Evolutionary conservation across 768 basidiomycete species (phyloP).

Genomic region (Boletus vermiculosoides): DNA sequence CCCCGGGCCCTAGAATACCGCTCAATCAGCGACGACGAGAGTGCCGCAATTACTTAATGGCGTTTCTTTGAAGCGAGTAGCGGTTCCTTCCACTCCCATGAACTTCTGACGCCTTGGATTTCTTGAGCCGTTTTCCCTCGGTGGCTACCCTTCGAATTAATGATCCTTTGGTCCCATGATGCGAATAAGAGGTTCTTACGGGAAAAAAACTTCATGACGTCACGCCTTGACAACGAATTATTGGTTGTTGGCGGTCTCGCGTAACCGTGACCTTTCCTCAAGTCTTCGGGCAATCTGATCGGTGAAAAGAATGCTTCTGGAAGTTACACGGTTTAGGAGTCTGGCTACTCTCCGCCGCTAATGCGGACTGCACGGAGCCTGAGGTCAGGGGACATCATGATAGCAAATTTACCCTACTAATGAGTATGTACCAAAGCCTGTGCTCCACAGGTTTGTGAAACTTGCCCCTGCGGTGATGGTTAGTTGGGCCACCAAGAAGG

Average conservation of each 20-base stretch:
- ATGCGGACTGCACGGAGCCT: not conserved
- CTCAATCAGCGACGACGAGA: conserved; percentile 2
- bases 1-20: conserved; percentile 3
- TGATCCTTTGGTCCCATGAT: not conserved
- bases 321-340: not conserved
- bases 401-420: not conserved
- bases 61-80: not conserved
- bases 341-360: not conserved
- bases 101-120: not conserved
- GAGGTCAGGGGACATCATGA: not conserved
- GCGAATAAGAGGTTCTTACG: not conserved
- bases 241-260: not conserved
- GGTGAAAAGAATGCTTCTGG: not conserved
- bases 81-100: not conserved
- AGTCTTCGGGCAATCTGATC: not conserved
- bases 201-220: conserved; percentile 24
- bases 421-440: not conserved
- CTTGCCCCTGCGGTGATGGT: not conserved
- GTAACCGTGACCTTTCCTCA: not conserved
- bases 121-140: not conserved
- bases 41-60: not conserved
- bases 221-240: not conserved
- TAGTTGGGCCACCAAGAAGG: not conserved
- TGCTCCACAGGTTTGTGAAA: not conserved
- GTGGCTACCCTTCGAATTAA: not conserved